Conservation (phyloP, 805 yeast species). For the Candida manassasensis region DNA sequence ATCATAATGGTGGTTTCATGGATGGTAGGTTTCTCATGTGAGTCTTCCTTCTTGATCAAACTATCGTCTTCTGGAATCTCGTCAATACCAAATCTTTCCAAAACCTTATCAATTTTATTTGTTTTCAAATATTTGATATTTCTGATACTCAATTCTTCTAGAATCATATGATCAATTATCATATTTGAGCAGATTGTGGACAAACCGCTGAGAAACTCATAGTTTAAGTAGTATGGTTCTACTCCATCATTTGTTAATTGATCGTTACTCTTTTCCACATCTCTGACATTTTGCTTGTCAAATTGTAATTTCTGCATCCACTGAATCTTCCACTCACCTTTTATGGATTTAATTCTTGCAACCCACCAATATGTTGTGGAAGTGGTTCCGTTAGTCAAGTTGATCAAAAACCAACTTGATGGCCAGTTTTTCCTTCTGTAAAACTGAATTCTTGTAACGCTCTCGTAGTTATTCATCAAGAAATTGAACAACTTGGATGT, state of each 20-base stretch:
- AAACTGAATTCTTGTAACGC: conserved; percentile 21
- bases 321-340: conserved; percentile 53
- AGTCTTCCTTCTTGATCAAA: conserved; percentile 1
- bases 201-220: conserved; percentile 34
- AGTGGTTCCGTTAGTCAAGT: conserved; percentile 32
- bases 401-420: conserved; percentile 49
- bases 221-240: conserved; percentile 11
- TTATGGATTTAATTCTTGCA: conserved; percentile 42
- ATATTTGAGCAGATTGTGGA: conserved; percentile 42
- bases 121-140: conserved; percentile 33
- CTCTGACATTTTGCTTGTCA: conserved; percentile 4
- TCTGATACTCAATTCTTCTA: conserved; percentile 43
- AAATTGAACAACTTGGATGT: conserved; percentile 34
- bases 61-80: conserved; percentile 5
- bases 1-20: conserved; percentile 23
- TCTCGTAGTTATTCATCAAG: conserved; percentile 13
- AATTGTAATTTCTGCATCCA: conserved; percentile 39
- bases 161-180: conserved; percentile 47
- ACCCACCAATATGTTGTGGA: conserved; percentile 48
- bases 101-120: conserved; percentile 14
- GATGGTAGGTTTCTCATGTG: conserved; percentile 8
- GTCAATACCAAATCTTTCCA: conserved; percentile 13
- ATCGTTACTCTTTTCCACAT: not conserved
- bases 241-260: conserved; percentile 4
- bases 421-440: conserved; percentile 54